Conservation (phyloP, 768 basidiomycete genomes). For the Boletus bicolor region DNA sequence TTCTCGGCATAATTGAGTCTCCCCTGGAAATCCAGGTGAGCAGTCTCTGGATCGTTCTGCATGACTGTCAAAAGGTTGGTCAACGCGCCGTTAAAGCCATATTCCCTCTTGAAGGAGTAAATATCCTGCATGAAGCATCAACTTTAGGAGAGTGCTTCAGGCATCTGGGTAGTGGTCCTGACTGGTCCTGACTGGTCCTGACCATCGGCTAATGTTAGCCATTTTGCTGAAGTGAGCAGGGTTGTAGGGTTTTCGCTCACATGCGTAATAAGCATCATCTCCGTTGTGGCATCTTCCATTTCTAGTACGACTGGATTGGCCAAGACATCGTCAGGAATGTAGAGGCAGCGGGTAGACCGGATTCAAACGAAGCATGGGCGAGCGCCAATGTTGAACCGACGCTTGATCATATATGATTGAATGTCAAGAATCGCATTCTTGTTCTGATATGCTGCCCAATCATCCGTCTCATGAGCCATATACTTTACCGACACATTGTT, state of each 20-base stretch:
- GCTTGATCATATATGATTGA: slow-evolving; percentile 11
- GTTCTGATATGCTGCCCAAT: slow-evolving; percentile 1
- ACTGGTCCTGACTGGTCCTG: too few relatives aligned
- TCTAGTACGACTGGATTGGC: slow-evolving; percentile 4
- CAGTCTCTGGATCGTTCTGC: slow-evolving; percentile 3
- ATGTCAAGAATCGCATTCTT: neutral
- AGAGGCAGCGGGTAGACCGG: neutral
- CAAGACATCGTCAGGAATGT: slow-evolving; percentile 12
- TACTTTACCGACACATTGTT: neutral
- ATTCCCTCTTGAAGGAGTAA: slow-evolving; percentile 19
- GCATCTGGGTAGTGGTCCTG: too few relatives aligned
- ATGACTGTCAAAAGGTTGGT: slow-evolving; percentile 14
- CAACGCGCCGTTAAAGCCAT: neutral
- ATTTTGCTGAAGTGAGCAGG: too few relatives aligned
- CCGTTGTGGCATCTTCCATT: slow-evolving; percentile 9
- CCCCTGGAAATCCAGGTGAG: slow-evolving; percentile 12
- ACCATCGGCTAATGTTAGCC: too few relatives aligned
- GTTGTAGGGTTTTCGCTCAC: neutral
- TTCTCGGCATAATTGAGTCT: slow-evolving; percentile 5
- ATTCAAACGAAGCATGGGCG: neutral
- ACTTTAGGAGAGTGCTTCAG: neutral
- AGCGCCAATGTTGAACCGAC: slow-evolving; percentile 6
- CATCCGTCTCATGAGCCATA: slow-evolving; percentile 5
- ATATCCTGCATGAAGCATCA: slow-evolving; percentile 7
- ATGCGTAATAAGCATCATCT: slow-evolving; percentile 10